Base-by-base conservation (phyloP, 352 stramenopile species). In the Phytophthora boehmeriae region DNA sequence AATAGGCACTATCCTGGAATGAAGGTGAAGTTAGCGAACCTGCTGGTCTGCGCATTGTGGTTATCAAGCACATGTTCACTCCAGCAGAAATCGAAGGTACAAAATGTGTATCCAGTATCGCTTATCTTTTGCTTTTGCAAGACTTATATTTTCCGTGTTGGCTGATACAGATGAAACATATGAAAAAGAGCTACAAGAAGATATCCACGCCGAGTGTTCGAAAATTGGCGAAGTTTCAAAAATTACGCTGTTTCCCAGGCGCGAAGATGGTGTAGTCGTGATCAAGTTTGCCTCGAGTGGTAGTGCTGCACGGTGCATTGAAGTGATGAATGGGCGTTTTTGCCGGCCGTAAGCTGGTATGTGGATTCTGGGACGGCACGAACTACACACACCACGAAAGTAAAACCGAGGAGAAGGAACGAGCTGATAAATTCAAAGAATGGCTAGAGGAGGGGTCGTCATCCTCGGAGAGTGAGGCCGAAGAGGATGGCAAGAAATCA, bases 21-120 rank as follows among this genome's bases (percentile, higher is more conserved):
- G 91, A 94, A 71, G 95, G 97, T 44, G 96, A 98, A 73, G 85
- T 96, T 34, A 90, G 87, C 23, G 88, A 98, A 27, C 82, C 90
- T 16, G 82, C 92, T 17, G 96, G 93, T 8, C 71, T 99, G 20
- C 85, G 93, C 5, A 99, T 99, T 69, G 90, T 99, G 30, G 95
- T 99, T 27, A 82, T 99, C 27, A 97, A 98, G 78, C 88, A 98
- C 80, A 93, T 99, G 86, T 98, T 99, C 71, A 86, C 86, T 22
- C 89, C 90, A 0, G 76, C 83, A 13, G 91, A 98, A 60, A 92
- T 98, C 41, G 66, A 88, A 72, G 62, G 83, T 90, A 44, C 10
- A 30, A 6, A 35, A 35, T 22, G 4, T 36, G 23, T 1, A 28
- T 35, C n/a, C n/a, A 16, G 4, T 28, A 13, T 46, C 8, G n/a